Evolutionary conservation across 345 rosid genomes (phyloP).

Genomic region (Physaria fendleri): DNA sequence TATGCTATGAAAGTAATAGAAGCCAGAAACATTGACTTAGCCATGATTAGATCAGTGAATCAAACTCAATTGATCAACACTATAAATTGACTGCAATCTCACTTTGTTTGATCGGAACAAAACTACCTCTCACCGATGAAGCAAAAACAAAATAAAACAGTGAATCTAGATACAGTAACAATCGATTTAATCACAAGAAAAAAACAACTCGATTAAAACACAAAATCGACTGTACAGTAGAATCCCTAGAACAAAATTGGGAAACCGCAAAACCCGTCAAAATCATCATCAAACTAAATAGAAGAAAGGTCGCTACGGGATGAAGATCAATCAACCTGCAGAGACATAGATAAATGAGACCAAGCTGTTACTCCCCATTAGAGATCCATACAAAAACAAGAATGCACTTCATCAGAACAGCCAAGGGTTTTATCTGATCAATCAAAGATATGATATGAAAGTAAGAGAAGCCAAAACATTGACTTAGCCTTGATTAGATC

Average conservation of each 20-base stretch:
- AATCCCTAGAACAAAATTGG: not conserved
- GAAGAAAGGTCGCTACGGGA: not conserved
- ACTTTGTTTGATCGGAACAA: slow-evolving; percentile 16
- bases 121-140: not conserved
- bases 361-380: slow-evolving; percentile 3
- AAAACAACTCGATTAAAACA: not conserved
- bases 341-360: not conserved
- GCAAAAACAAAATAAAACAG: not conserved
- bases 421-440: slow-evolving; percentile 3
- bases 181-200: slow-evolving; percentile 1
- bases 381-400: not conserved
- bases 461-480: not conserved
- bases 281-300: slow-evolving; percentile 7
- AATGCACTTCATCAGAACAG: not conserved
- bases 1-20: not conserved
- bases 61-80: slow-evolving; percentile 16
- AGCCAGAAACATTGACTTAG: not conserved
- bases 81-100: not conserved
- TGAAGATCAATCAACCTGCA: slow-evolving; percentile 28
- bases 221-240: not conserved
- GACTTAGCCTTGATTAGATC: not conserved
- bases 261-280: not conserved
- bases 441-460: not conserved
- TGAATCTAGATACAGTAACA: not conserved
- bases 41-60: not conserved